phyloP scores from a whole-genome alignment of 306 rosid genomes.

The Cotoneaster glaucophyllus region DNA sequence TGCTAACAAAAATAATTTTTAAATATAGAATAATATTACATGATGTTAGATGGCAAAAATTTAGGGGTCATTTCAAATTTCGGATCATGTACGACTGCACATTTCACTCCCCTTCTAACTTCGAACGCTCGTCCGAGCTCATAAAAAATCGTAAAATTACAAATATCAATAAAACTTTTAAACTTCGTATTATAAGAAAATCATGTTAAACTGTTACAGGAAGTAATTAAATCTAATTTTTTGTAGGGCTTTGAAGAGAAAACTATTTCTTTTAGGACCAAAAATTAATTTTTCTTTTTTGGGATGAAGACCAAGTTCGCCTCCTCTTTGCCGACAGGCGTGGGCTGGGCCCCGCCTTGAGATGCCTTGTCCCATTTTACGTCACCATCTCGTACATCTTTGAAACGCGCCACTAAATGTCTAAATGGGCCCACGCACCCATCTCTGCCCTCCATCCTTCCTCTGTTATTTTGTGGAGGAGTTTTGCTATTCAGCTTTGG shows the following conservation, averaged over 20 bases:
- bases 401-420: not conserved
- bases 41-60: too few relatives aligned
- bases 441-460: not conserved
- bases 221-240: too few relatives aligned
- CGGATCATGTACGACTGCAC: too few relatives aligned
- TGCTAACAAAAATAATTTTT: too few relatives aligned
- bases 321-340: slow-evolving; percentile 50
- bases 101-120: too few relatives aligned
- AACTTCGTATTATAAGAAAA: too few relatives aligned
- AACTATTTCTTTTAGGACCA: not conserved
- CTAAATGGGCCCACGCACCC: not conserved
- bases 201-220: too few relatives aligned
- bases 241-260: not conserved
- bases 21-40: too few relatives aligned
- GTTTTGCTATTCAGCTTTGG: not conserved
- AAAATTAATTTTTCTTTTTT: not conserved
- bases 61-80: too few relatives aligned
- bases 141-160: too few relatives aligned
- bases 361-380: slow-evolving; percentile 18
- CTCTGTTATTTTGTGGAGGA: not conserved
- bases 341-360: slow-evolving; percentile 20
- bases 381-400: slow-evolving; percentile 7
- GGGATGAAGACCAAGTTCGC: slow-evolving; percentile 17
- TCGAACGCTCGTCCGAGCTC: too few relatives aligned
- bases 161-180: too few relatives aligned